phyloP scores from a whole-genome alignment of 106 monocot species.

The Apostasia shenzhenica region DNA sequence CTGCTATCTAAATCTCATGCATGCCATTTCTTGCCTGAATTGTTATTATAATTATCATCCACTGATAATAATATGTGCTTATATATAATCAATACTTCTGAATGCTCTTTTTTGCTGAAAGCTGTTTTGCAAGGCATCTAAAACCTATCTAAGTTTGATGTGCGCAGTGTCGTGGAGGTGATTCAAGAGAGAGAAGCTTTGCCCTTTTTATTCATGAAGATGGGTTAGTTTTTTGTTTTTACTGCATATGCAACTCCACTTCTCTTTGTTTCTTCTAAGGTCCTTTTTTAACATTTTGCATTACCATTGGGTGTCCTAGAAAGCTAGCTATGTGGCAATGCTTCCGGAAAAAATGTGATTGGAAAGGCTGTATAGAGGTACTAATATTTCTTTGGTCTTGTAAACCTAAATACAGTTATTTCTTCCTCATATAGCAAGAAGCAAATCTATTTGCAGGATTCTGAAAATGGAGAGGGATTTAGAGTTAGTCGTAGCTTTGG shows the following conservation, averaged over 20 bases:
- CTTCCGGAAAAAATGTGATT: conserved; percentile 77
- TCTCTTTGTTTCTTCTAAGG: not conserved
- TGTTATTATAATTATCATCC: not conserved
- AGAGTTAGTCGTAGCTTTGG: not conserved
- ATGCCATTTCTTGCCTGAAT: not conserved
- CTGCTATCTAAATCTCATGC: not conserved
- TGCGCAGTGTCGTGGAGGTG: conserved; percentile 61
- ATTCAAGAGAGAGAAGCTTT: conserved; percentile 45
- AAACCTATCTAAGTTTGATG: conserved; percentile 2
- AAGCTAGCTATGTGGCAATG: conserved; percentile 57
- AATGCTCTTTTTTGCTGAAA: not conserved
- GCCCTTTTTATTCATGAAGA: conserved; percentile 48
- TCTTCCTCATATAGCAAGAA: not conserved
- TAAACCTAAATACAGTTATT: not conserved
- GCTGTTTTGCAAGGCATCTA: not conserved
- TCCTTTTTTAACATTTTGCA: conserved; percentile 1
- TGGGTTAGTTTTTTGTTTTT: conserved; percentile 34
- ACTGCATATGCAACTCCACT: not conserved
- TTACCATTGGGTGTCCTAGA: conserved; percentile 5
- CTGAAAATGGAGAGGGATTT: conserved; percentile 11
- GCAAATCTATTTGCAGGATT: conserved; percentile 15
- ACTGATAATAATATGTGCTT: not conserved
- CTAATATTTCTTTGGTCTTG: not conserved
- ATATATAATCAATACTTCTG: not conserved
- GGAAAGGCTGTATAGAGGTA: conserved; percentile 55